These are phyloP conservation scores for Polygonum aviculare DNA, from an alignment of 148 eudicot genomes.

Conservation along the genomic window DNA sequence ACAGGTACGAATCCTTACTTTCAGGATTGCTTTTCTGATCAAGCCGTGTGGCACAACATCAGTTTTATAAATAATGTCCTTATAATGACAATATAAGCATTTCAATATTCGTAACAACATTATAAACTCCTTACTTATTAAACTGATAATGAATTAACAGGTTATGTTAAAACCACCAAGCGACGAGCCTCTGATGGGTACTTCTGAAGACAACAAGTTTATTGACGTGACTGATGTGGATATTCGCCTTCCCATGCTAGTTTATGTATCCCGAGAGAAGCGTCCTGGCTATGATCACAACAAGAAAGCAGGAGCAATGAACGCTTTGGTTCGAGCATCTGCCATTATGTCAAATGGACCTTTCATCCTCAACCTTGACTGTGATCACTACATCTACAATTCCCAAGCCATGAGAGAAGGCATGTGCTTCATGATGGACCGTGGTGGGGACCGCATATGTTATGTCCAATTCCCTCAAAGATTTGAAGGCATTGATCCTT, in stretches of 20 bases:
- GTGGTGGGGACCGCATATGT: slow-evolving; percentile 84
- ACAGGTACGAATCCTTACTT: slow-evolving; percentile 38
- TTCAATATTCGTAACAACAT: no score
- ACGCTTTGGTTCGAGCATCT: slow-evolving; percentile 81
- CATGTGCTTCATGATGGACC: slow-evolving; percentile 89
- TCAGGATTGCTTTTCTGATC: neutral
- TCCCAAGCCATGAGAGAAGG: slow-evolving; percentile 89
- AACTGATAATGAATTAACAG: slow-evolving; percentile 24
- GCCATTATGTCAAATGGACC: slow-evolving; percentile 95
- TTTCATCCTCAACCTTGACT: slow-evolving; percentile 72
- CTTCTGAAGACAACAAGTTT: slow-evolving; percentile 33
- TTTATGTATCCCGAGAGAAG: slow-evolving; percentile 82
- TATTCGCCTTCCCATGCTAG: slow-evolving; percentile 90
- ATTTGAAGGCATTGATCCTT: slow-evolving; percentile 79
- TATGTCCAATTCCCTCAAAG: slow-evolving; percentile 86
- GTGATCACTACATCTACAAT: slow-evolving; percentile 85
- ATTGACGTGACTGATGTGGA: slow-evolving; percentile 64
- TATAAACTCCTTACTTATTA: no score
- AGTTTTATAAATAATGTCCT: no score
- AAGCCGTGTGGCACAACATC: no score
- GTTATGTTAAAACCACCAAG: slow-evolving; percentile 92
- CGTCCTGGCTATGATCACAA: slow-evolving; percentile 94
- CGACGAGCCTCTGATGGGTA: slow-evolving; percentile 56
- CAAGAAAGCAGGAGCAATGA: slow-evolving; percentile 98
- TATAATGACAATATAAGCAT: no score